These are phyloP conservation scores for Euphorbia peplus DNA, from an alignment of 345 rosid species.

Conservation along the genomic window DNA sequence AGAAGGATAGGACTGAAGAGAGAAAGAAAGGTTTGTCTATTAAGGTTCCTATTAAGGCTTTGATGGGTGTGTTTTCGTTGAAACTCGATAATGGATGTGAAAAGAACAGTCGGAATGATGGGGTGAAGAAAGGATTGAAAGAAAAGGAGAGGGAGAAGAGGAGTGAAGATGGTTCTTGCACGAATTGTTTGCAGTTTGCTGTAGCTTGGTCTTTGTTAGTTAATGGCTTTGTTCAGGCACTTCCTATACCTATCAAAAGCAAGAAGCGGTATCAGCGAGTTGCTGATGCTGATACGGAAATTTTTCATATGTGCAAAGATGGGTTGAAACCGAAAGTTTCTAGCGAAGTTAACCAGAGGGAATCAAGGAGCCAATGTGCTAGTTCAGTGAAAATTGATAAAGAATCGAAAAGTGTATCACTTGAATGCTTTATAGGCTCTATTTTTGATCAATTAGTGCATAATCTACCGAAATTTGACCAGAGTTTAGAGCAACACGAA, in stretches of 20 bases:
- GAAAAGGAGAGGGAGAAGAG: constrained; percentile 38
- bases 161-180: constrained; percentile 54
- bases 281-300: constrained; percentile 36
- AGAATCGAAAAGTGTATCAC: constrained; percentile 39
- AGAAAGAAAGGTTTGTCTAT: constrained; percentile 51
- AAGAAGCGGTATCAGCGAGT: constrained; percentile 49
- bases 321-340: constrained; percentile 30
- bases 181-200: constrained; percentile 69
- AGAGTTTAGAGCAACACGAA: constrained; percentile 38
- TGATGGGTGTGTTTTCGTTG: constrained; percentile 46
- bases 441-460: constrained; percentile 51
- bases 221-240: constrained; percentile 62
- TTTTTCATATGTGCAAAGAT: constrained; percentile 25
- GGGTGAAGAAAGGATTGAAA: constrained; percentile 31
- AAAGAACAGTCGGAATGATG: constrained; percentile 16
- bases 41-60: constrained; percentile 50
- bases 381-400: constrained; percentile 17
- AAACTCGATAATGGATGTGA: constrained; percentile 33
- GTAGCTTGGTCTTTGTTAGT: constrained; percentile 72
- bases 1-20: constrained; percentile 41
- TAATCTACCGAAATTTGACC: constrained; percentile 69
- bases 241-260: constrained; percentile 55
- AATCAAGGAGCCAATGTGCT: constrained; percentile 20
- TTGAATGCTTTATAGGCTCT: constrained; percentile 55
- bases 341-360: constrained; percentile 28